Evolutionary conservation across 805 yeast species (phyloP), one percentile per base, ranked within the genome.

Genomic region (Kodamaea hsintzibuensis): DNA sequence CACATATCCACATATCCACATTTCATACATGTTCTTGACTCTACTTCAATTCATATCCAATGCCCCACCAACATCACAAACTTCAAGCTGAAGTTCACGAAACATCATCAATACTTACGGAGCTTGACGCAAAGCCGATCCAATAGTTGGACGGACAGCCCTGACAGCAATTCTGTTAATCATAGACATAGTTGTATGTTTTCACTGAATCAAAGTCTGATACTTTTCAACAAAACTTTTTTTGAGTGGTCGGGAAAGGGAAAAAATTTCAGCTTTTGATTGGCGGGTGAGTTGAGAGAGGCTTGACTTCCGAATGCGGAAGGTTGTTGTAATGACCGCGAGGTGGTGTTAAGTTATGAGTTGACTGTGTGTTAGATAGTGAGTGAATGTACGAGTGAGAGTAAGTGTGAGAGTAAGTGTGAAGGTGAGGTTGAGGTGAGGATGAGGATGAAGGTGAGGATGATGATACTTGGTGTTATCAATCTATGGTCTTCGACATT

Each of bases 101-200:
- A 7, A 14, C 42, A 9, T 18, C n/a, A n/a, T n/a, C 6, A 13
- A 30, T 47, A 74, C 79, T 66, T 74, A 74, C 78, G 78, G 72
- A 61, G 74, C 68, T 59, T 74, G 74, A 65, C 78, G 77, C 51
- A 70, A 61, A 57, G 77, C 77, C 69, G 73, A 60, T 53, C 68
- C 66, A 38, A 63, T 59, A 54, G 73, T 70, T 63, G 78, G 78
- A 61, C 78, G 77, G 52, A 62, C 63, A 57, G 76, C 74, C 69
- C 72, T 75, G 60, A 73, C 65, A 60, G 77, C 77, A 66, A 74
- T 67, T 72, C 75, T 75, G 67, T 70, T 70, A 60, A 76, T 68
- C 68, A 73, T 67, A 62, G 78, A 73, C 77, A 74, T 72, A 49
- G 55, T 65, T 48, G 53, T 43, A 47, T 56, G 54, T 47, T 58